Conservation (phyloP, 2,329 filamentous ascomycete species). For the Xylariaceae sp. region DNA sequence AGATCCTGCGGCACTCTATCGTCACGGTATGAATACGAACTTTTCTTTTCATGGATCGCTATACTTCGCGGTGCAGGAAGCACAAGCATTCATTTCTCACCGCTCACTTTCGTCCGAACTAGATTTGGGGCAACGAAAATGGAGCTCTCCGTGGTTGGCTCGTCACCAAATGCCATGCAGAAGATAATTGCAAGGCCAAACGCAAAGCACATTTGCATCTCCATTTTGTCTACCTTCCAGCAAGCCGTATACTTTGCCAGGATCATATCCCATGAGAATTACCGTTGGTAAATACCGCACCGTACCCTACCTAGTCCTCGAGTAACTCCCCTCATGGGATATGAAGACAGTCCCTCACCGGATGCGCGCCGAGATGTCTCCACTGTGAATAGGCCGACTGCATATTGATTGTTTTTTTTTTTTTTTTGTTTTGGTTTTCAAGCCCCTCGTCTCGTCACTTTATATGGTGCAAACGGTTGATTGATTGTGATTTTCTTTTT, state of each 20-base stretch:
- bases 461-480: too few species aligned
- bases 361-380: slow-evolving; percentile 14
- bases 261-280: neutral
- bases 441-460: neutral
- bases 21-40: too few species aligned
- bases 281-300: neutral
- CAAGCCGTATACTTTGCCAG: neutral
- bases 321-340: neutral
- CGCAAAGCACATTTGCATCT: neutral
- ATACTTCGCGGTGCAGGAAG: neutral
- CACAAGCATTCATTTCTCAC: neutral
- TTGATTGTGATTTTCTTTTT: too few species aligned
- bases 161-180: neutral
- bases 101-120: slow-evolving; percentile 3
- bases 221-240: neutral
- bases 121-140: neutral
- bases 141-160: neutral
- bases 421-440: too few species aligned
- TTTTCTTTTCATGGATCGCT: too few species aligned
- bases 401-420: neutral
- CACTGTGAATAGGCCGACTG: slow-evolving; percentile 17
- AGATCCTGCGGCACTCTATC: too few species aligned
- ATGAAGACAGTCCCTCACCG: neutral
- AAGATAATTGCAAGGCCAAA: neutral
- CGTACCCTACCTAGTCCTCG: neutral